Base-by-base conservation (phyloP, 2,329 filamentous ascomycete species). In the Huntiella bhutanensis region DNA sequence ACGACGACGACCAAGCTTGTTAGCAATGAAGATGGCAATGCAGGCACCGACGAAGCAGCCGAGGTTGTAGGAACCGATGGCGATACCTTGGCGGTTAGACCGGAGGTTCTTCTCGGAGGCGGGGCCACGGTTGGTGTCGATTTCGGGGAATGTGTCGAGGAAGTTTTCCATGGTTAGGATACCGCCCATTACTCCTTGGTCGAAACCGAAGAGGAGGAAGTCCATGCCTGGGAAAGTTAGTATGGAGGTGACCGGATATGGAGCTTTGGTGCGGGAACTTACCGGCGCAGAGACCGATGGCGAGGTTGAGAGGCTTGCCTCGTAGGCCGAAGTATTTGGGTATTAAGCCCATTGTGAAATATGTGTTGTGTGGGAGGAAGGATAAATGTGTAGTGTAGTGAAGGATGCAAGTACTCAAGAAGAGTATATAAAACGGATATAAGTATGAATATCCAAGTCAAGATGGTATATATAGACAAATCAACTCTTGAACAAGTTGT, bases 121-220 rank as follows among this genome's bases (percentile, higher is more conserved):
- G 38, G 57, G 55, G 13, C 61, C 56, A 68, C 67, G 39, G 19
- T 47, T 68, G 4, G 68, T 60, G 15, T 69, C 62, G 55, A 53
- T 64, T 4, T 70, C 71, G 35, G 73, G 60, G 59, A 80, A 79
- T 55, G 70, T 73, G 1, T 55, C 49, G 13, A 77, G 64, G 56
- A 79, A 78, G 53, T 73, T 62, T 16, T 62, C 61, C 42, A 87
- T 69, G 3, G 80, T 83, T 48, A 88, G 64, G 52, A 88, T 75
- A 48, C 77, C 77, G 40, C 78, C 81, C 69, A 82, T 85, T 7
- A 84, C 78, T 56, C 80, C 77, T 60, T 82, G 78, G 58, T 84
- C 80, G 69, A 22, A 48, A 19, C 68, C 67, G 47, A 69, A 68
- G 17, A 67, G 60, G 49, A 67, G 62, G 49, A 62, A 65, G 34